Conservation (phyloP, 495 filamentous ascomycete genomes). For the Hypoxylon crocopeplum region DNA sequence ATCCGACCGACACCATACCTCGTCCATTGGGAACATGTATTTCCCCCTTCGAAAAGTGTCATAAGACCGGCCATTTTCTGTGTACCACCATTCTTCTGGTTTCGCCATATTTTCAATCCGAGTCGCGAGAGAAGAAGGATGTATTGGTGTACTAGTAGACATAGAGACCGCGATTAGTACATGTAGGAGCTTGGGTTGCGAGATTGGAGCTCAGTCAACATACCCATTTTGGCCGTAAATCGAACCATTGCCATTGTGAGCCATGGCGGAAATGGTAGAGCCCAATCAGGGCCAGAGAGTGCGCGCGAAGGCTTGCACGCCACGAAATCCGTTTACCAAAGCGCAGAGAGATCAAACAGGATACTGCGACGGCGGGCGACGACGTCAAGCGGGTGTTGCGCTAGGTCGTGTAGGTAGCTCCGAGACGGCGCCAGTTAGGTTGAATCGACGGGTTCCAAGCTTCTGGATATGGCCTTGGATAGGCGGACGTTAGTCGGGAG, state of each 20-base stretch:
- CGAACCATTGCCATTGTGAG: slow-evolving; percentile 39
- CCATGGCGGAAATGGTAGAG: slow-evolving; percentile 29
- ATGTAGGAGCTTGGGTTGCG: slow-evolving; percentile 23
- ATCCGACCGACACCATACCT: slow-evolving; percentile 48
- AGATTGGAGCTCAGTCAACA: slow-evolving; percentile 10
- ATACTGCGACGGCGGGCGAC: slow-evolving; percentile 26
- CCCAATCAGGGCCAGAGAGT: slow-evolving; percentile 26
- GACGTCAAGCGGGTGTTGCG: slow-evolving; percentile 16
- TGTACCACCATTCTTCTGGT: slow-evolving; percentile 46
- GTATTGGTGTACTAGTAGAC: slow-evolving; percentile 10
- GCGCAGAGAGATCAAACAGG: slow-evolving; percentile 7
- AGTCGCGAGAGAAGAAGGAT: slow-evolving; percentile 21
- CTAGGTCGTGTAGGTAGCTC: slow-evolving; percentile 22
- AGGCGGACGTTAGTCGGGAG: slow-evolving; percentile 1
- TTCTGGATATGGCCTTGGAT: slow-evolving; percentile 1
- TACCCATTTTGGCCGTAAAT: slow-evolving; percentile 34
- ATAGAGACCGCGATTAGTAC: slow-evolving; percentile 10
- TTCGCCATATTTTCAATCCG: slow-evolving; percentile 40
- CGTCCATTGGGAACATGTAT: slow-evolving; percentile 69
- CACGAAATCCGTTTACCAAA: not conserved
- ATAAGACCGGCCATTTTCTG: slow-evolving; percentile 64
- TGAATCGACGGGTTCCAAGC: slow-evolving; percentile 6
- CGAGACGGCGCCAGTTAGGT: slow-evolving; percentile 13
- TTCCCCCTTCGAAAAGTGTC: slow-evolving; percentile 62
- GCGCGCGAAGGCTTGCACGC: slow-evolving; percentile 24